Evolutionary conservation across 2,329 filamentous ascomycete genomes (phyloP).

Genomic region (Dryadomyces quercivorus): DNA sequence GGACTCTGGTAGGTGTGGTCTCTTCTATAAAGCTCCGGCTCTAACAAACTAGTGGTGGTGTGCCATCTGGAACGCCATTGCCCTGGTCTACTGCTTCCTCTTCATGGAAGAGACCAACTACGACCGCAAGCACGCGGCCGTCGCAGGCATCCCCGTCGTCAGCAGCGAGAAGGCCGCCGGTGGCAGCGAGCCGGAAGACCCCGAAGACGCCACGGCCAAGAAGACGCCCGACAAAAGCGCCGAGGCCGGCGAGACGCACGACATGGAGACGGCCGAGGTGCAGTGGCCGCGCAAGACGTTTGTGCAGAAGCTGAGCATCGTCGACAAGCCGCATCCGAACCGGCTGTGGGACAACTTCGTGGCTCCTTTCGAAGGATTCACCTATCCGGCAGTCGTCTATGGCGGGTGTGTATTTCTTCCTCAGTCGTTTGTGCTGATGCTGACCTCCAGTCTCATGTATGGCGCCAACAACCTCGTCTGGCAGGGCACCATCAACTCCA

Average conservation of each 20-base stretch:
- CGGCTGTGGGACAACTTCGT: conserved; percentile 19
- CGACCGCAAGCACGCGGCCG: conserved; percentile 11
- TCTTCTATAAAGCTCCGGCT: not conserved
- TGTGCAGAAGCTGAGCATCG: conserved; percentile 21
- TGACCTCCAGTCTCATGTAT: conserved; percentile 16
- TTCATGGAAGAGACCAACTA: conserved; percentile 44
- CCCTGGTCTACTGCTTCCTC: conserved; percentile 28
- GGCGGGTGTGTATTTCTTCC: conserved; percentile 10
- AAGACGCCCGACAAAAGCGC: not conserved
- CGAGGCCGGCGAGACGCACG: not conserved
- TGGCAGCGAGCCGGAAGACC: not conserved
- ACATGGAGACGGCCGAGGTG: conserved; percentile 1
- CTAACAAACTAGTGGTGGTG: conserved; percentile 9
- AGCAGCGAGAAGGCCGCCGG: not conserved
- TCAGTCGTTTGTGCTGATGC: not conserved
- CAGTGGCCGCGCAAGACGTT: conserved; percentile 22
- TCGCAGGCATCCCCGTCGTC: not conserved
- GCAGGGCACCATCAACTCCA: conserved; percentile 19
- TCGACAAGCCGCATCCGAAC: conserved; percentile 18
- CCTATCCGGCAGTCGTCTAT: conserved; percentile 29
- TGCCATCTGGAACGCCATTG: conserved; percentile 18
- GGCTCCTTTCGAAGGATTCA: conserved; percentile 16
- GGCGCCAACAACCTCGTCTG: conserved; percentile 21
- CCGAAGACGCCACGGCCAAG: not conserved
- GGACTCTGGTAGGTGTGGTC: conserved; percentile 19